Evolutionary conservation across 371 early-diverging fungal genomes (phyloP), one percentile per base, ranked within the genome.

Genomic region (Entomophthora muscae): DNA sequence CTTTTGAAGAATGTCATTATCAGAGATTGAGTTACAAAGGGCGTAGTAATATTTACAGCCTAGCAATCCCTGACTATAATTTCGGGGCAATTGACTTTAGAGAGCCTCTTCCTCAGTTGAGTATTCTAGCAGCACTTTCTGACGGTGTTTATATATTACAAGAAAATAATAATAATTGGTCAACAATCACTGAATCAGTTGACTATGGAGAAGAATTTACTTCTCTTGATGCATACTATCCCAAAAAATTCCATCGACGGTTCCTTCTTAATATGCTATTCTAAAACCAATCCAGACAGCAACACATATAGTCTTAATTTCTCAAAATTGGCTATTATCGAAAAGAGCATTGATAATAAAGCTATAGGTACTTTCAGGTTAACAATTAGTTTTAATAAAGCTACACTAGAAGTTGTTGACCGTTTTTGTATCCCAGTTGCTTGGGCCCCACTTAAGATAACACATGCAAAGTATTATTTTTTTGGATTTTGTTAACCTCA

Each of bases 81-180:
- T 42, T 42, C 17, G 42, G 42, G 10, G 5, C 42, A 5, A 17
- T 42, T 10, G 17, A 42, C 42, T 42, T 42, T 42, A 42, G 42
- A 5, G 17, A 42, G 17, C 55, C 55, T 5, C 55, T 55, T 10
- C 24, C n/a, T 21, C 31, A 23, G 7, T 17, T 22, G 2, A 12
- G n/a, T 61, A 61, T 61, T 3, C 30, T 61, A 61, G 61, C 30
- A 32, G 61, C 61, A 23, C 22, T 61, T 23, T 28, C 61, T 23
- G 61, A 61, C n/a, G 61, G 61, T 5, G 61, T 61, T 3, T 61
- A 61, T 30, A 61, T 61, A 12, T 32, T 61, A 24, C 31, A 61
- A 21, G 28, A 61, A 33, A 42, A 21, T 26, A 22, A 33, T 22
- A 32, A 61, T 33, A 61, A 12, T n/a, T 61, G 61, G 61, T 33